phyloP scores from a whole-genome alignment of 371 early-diverging fungal genomes.

The Lichtheimia hyalospora region DNA sequence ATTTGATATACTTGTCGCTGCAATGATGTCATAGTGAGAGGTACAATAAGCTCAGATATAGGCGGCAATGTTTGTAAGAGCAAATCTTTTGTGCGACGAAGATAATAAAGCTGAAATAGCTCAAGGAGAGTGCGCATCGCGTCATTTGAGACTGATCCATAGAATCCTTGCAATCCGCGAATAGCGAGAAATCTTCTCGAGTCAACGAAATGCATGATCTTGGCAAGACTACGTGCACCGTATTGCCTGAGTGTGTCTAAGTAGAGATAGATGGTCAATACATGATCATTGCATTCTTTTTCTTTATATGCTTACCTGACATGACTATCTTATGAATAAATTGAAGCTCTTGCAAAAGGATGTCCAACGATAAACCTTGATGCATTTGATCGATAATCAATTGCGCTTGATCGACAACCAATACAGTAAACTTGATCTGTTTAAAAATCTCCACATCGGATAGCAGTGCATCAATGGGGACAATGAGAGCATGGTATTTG shows the following conservation, averaged over 20 bases:
- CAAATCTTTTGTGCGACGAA: slow-evolving; percentile 89
- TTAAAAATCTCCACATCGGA: slow-evolving; percentile 51
- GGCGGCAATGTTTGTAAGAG: slow-evolving; percentile 84
- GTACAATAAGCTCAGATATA: slow-evolving; percentile 86
- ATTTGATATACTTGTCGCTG: slow-evolving; percentile 83
- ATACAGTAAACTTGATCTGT: slow-evolving; percentile 37
- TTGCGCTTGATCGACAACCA: slow-evolving; percentile 85
- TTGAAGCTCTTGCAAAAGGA: slow-evolving; percentile 63
- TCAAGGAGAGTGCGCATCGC: slow-evolving; percentile 36
- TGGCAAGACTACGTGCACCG: slow-evolving; percentile 69
- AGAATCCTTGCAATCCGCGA: slow-evolving; percentile 51
- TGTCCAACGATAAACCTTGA: slow-evolving; percentile 63
- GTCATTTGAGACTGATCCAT: slow-evolving; percentile 44
- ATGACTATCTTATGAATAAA: slow-evolving; percentile 66
- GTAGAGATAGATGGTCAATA: not conserved
- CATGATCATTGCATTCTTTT: not conserved
- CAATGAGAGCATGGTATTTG: slow-evolving; percentile 78
- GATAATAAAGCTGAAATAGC: slow-evolving; percentile 75
- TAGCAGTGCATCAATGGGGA: slow-evolving; percentile 73
- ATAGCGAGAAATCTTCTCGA: slow-evolving; percentile 47
- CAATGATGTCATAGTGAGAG: slow-evolving; percentile 72
- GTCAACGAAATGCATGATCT: slow-evolving; percentile 78
- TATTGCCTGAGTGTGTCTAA: slow-evolving; percentile 80
- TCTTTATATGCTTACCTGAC: slow-evolving; percentile 41
- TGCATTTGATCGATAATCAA: slow-evolving; percentile 88